Conservation (phyloP, 805 yeast genomes). For the Candida easanensis region DNA sequence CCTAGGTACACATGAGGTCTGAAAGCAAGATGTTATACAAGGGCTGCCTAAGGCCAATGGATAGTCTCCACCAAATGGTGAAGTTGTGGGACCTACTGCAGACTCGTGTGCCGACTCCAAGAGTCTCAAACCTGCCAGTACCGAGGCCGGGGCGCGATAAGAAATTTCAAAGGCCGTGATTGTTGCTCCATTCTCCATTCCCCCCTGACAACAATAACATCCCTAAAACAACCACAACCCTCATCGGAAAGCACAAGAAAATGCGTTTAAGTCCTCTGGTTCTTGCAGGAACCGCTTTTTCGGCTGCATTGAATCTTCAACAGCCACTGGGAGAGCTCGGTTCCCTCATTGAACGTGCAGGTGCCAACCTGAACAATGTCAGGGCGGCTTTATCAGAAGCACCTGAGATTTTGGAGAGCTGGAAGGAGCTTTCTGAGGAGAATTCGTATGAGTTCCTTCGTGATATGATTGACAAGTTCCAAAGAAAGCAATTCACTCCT, state of each 20-base stretch:
- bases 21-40: no score
- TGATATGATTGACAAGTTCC: constrained; percentile 12
- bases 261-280: constrained; percentile 8
- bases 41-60: no score
- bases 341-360: constrained; percentile 10
- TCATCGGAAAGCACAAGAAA: neutral
- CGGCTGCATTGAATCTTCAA: constrained; percentile 15
- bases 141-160: no score
- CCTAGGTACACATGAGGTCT: no score
- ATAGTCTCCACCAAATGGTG: no score
- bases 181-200: no score
- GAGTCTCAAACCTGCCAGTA: no score
- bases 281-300: constrained; percentile 10
- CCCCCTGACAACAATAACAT: neutral
- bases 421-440: constrained; percentile 36
- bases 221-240: neutral
- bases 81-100: no score
- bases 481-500: constrained; percentile 16
- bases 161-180: no score
- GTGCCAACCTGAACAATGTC: constrained; percentile 7
- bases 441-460: constrained; percentile 17
- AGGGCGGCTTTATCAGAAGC: constrained; percentile 8
- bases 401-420: constrained; percentile 15
- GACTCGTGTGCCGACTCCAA: no score
- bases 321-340: constrained; percentile 10